Percentiles rank a stretch among this genome's conserved stretches.
Conservation (phyloP, 768 basidiomycete species). For the Russula brevipes region DNA sequence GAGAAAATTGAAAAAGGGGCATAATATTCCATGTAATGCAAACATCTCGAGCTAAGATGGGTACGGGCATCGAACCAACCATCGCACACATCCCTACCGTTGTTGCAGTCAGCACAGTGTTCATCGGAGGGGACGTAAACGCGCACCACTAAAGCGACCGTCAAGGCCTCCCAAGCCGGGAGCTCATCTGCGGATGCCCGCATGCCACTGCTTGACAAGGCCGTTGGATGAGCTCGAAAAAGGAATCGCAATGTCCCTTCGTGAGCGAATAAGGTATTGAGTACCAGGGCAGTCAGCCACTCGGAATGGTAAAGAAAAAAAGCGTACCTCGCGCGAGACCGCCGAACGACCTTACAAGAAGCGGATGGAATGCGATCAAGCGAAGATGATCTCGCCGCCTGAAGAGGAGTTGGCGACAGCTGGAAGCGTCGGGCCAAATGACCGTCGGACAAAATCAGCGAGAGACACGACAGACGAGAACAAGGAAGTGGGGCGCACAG, state of each 20-base stretch:
- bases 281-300: neutral
- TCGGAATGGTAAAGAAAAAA: neutral
- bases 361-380: conserved; percentile 36
- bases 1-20: neutral
- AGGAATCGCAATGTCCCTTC: conserved; percentile 11
- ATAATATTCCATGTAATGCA: conserved; percentile 23
- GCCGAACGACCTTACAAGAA: conserved; percentile 39
- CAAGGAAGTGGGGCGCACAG: neutral
- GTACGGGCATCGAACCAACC: conserved; percentile 15
- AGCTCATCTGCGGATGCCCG: conserved; percentile 27
- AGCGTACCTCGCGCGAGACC: conserved; percentile 32
- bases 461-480: neutral
- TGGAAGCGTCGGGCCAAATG: neutral
- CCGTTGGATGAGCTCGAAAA: conserved; percentile 25
- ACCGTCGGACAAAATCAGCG: neutral
- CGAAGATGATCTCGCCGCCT: conserved; percentile 31
- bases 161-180: conserved; percentile 25
- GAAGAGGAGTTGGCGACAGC: conserved; percentile 24
- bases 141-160: conserved; percentile 15
- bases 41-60: conserved; percentile 19
- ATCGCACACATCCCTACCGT: conserved; percentile 18
- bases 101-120: neutral
- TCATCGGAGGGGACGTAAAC: neutral
- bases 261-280: neutral
- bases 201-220: conserved; percentile 28